These are phyloP conservation scores for Grammothele lineata DNA, from an alignment of 768 basidiomycete species.

Conservation along the genomic window DNA sequence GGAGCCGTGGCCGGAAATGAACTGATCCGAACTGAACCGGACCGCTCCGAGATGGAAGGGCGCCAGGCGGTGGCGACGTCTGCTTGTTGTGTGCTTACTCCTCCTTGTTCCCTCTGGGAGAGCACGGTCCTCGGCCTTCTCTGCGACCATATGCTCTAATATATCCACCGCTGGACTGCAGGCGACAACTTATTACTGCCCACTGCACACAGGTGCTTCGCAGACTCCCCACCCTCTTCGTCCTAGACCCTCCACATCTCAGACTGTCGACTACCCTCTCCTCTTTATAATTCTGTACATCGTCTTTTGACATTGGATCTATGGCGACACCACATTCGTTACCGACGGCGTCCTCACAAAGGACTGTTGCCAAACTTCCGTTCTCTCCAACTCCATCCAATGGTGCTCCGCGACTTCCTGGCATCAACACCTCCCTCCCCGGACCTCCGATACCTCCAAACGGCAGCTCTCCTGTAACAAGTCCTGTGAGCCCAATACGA, in stretches of 20 bases:
- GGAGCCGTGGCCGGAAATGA: neutral
- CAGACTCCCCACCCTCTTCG: conserved; percentile 3
- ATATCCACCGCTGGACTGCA: conserved; percentile 12
- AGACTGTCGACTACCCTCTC: conserved; percentile 1
- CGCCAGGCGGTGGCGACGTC: neutral
- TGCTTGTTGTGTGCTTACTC: conserved; percentile 6
- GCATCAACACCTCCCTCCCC: conserved; percentile 11
- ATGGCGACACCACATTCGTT: conserved; percentile 29
- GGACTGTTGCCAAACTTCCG: conserved; percentile 21
- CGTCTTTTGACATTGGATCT: neutral
- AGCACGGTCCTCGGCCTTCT: conserved; percentile 9
- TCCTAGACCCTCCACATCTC: neutral
- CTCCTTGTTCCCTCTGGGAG: conserved; percentile 10
- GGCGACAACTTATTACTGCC: conserved; percentile 7
- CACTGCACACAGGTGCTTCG: conserved; percentile 15
- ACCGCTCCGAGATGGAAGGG: neutral
- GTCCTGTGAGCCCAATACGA: conserved; percentile 15
- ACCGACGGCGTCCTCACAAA: conserved; percentile 19
- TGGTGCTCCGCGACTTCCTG: conserved; percentile 15
- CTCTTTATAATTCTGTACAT: conserved; percentile 19
- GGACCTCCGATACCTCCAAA: conserved; percentile 13
- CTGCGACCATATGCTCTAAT: conserved; percentile 13
- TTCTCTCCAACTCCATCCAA: conserved; percentile 25
- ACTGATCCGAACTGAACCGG: conserved; percentile 7
- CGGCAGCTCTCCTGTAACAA: conserved; percentile 19